Base-by-base conservation (phyloP, 225 moss, liverwort and hornwort species). In the Bryum argenteum region DNA sequence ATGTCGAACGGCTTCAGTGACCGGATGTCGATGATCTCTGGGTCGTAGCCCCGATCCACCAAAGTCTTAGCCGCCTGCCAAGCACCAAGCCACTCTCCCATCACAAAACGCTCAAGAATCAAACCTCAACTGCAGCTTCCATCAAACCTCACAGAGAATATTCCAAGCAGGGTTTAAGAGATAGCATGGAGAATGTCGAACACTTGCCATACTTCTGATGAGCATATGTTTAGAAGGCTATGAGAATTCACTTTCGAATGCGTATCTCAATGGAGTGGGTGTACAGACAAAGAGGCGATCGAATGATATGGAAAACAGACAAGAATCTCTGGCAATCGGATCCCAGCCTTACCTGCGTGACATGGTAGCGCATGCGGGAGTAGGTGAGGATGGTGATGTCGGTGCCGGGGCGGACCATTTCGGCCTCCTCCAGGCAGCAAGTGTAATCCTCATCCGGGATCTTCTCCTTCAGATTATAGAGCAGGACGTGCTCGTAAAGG, bases 1-100 rank as follows among this genome's bases (percentile, higher is more conserved):
- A 97, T 87, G 76, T 97, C 96, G 45, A 97, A 97, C 10, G 96
- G 96, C 79, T 97, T 97, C 81, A 97, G 51, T 22, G 96, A 97
- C 63, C 96, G 90, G 66, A 97, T 97, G 78, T 97, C 96, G 40
- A 97, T 92, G 66, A 97, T 94, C 84, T 97, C 96, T 0, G 96
- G 96, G 75, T 97, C 96, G 71, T 94, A 97, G 2, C 96, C 96
- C 47, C 93, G 89, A 79, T 82, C 91, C 54, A 97, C 96, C 61
- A 97, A 73, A 24, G 96, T 94, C 84, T 94, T 97, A 21, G 90
- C 96, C 68, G 96, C 93, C 88, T 97, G 89, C 48, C 16, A 10
- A 13, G 5, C 47, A 47, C 14, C 15, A 45, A 14, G 19, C 18
- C 14, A 44, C 39, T 20, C 74, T 9, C 43, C 47, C 22, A 21